Conservation (phyloP, 768 basidiomycete species). For the Daedalea quercina region DNA sequence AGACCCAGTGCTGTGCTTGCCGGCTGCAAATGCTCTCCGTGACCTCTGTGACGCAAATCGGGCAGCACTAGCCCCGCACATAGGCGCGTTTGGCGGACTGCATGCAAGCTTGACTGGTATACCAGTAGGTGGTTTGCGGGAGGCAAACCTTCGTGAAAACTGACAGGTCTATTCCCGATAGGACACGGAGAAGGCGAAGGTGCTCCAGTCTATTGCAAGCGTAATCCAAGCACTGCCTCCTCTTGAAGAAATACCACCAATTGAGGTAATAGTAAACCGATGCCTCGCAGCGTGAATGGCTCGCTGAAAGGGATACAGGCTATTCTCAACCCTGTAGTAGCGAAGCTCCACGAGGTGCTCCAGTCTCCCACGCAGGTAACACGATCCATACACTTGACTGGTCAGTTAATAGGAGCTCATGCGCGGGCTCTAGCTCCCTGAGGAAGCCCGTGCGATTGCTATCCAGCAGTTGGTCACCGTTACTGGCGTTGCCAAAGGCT, state of each 20-base stretch:
- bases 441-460: slow-evolving; percentile 59
- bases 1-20: slow-evolving; percentile 55
- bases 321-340: slow-evolving; percentile 70
- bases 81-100: slow-evolving; percentile 77
- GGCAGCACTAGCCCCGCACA: slow-evolving; percentile 74
- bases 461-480: slow-evolving; percentile 76
- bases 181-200: slow-evolving; percentile 86
- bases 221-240: slow-evolving; percentile 89
- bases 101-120: slow-evolving; percentile 71
- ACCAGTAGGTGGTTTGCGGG: slow-evolving; percentile 44
- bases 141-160: background rate
- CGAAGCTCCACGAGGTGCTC: slow-evolving; percentile 58
- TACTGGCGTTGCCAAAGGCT: slow-evolving; percentile 80
- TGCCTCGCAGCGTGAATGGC: background rate
- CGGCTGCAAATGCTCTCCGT: slow-evolving; percentile 77
- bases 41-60: slow-evolving; percentile 89
- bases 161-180: slow-evolving; percentile 19
- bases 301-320: slow-evolving; percentile 33
- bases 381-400: background rate
- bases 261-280: slow-evolving; percentile 43
- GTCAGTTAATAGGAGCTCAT: background rate
- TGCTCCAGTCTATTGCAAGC: slow-evolving; percentile 87
- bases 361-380: slow-evolving; percentile 47
- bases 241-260: slow-evolving; percentile 66
- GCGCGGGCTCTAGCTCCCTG: slow-evolving; percentile 44